A percentile compares a stretch with the other conserved stretches of the same genome.
Evolutionary conservation across 345 rosid genomes (phyloP).

Genomic region (Excoecaria agallocha): DNA sequence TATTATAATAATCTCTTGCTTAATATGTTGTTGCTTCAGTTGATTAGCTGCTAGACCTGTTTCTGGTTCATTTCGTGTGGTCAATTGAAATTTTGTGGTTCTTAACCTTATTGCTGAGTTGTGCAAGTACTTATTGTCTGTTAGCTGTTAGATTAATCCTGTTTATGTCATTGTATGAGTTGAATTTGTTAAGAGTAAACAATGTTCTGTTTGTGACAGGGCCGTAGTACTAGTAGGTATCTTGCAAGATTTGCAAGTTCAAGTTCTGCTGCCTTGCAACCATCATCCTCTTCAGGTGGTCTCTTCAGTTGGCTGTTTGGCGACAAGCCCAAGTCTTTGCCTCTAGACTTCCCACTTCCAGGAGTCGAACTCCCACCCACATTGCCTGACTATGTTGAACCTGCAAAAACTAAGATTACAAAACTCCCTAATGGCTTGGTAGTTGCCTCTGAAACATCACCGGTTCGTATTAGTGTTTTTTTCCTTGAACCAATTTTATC

Average conservation of each 20-base stretch:
- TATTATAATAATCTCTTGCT: background rate
- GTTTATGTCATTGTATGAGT: background rate
- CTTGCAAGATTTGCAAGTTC: conserved; percentile 51
- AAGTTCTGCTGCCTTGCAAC: conserved; percentile 41
- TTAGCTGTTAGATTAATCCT: background rate
- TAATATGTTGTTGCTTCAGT: background rate
- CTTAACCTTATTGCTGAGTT: background rate
- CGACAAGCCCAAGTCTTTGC: conserved; percentile 40
- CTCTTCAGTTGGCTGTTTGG: conserved; percentile 66
- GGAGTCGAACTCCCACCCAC: conserved; percentile 56
- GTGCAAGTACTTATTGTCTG: background rate
- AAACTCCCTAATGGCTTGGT: conserved; percentile 74
- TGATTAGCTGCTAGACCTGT: conserved; percentile 9
- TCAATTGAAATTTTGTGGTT: background rate
- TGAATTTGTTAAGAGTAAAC: background rate
- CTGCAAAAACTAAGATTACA: conserved; percentile 51
- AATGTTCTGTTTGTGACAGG: conserved; percentile 32
- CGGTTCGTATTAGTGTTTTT: conserved; percentile 38
- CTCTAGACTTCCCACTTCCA: conserved; percentile 59
- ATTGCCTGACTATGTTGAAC: conserved; percentile 59
- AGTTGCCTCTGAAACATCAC: conserved; percentile 63
- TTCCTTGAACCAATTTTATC: background rate
- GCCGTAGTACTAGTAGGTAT: conserved; percentile 36
- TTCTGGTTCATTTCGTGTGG: background rate
- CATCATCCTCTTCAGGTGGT: conserved; percentile 47